Conservation (phyloP, 2,329 filamentous ascomycete species). For the Orbilia oligospora region DNA sequence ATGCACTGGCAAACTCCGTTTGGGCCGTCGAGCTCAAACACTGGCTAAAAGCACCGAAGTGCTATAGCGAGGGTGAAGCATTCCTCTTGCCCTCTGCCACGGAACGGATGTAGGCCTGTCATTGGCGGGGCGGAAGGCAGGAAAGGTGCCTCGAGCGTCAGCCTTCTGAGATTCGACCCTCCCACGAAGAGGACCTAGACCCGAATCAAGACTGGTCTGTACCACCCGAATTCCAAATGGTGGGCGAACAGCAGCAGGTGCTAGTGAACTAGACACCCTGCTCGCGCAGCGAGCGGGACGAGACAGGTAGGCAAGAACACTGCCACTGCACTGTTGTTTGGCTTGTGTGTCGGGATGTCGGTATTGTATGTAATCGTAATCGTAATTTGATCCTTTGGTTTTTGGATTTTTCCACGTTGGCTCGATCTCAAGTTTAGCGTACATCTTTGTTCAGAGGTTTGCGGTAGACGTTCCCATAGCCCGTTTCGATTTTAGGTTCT, state of each 20-base stretch:
- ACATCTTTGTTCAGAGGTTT: neutral
- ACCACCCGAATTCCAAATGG: constrained; percentile 60
- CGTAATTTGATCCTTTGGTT: constrained; percentile 52
- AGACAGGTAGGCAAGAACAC: constrained; percentile 35
- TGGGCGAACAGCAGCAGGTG: constrained; percentile 44
- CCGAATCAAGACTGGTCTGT: constrained; percentile 50
- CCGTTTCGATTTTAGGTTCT: constrained; percentile 36
- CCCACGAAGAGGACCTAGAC: constrained; percentile 31
- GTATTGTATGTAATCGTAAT: neutral
- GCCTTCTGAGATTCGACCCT: constrained; percentile 39
- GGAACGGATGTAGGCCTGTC: constrained; percentile 39
- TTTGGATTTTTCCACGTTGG: neutral
- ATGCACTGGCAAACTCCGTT: constrained; percentile 56
- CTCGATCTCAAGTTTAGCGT: constrained; percentile 24
- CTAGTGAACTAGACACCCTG: constrained; percentile 21
- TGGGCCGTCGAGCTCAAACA: constrained; percentile 44
- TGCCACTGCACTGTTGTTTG: constrained; percentile 24
- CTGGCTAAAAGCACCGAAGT: constrained; percentile 59
- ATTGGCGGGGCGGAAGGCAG: constrained; percentile 59
- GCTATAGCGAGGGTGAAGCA: constrained; percentile 39
- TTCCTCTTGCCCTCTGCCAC: constrained; percentile 26
- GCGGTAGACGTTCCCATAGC: constrained; percentile 33
- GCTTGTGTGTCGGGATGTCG: neutral
- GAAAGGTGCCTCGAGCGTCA: constrained; percentile 60
- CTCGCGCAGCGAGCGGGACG: constrained; percentile 17